Conservation (phyloP, 768 basidiomycete genomes). For the Mycena polygramma region DNA sequence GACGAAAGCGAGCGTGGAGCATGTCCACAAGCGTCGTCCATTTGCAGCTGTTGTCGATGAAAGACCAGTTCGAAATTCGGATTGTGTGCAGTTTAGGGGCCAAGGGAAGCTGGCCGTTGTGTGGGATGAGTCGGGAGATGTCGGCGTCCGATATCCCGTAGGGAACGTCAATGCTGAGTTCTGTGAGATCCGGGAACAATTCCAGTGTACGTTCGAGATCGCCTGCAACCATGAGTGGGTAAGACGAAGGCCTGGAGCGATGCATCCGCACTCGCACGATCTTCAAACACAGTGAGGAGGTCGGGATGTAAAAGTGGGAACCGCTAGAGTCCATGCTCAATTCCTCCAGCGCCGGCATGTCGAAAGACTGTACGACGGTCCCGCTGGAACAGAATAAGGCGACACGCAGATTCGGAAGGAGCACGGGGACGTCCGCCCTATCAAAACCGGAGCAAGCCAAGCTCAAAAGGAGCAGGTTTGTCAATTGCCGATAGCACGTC, state of each 20-base stretch:
- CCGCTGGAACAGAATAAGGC: background rate
- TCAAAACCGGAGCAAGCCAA: background rate
- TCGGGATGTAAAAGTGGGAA: background rate
- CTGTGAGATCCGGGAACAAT: conserved; percentile 18
- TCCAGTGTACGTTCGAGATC: conserved; percentile 4
- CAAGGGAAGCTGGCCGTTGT: background rate
- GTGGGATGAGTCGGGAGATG: conserved; percentile 7
- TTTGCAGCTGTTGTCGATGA: conserved; percentile 4
- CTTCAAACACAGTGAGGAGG: conserved; percentile 16
- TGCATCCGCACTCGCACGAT: background rate
- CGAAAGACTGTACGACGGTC: background rate
- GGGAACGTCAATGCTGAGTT: conserved; percentile 15
- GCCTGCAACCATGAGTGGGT: too few species aligned
- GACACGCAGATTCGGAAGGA: conserved; percentile 4
- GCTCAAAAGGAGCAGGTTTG: conserved; percentile 2
- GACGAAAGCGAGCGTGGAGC: conserved; percentile 17
- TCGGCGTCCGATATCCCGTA: background rate
- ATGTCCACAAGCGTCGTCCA: conserved; percentile 14
- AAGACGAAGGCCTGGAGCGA: too few species aligned
- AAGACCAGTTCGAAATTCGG: conserved; percentile 30
- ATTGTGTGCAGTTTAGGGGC: conserved; percentile 30
- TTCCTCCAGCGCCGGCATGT: conserved; percentile 21
- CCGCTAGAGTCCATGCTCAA: background rate
- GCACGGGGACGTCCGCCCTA: background rate
- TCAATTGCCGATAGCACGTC: conserved; percentile 8